Evolutionary conservation across 305 asterid genomes (phyloP).

Genomic region (Fraxinus platypoda): DNA sequence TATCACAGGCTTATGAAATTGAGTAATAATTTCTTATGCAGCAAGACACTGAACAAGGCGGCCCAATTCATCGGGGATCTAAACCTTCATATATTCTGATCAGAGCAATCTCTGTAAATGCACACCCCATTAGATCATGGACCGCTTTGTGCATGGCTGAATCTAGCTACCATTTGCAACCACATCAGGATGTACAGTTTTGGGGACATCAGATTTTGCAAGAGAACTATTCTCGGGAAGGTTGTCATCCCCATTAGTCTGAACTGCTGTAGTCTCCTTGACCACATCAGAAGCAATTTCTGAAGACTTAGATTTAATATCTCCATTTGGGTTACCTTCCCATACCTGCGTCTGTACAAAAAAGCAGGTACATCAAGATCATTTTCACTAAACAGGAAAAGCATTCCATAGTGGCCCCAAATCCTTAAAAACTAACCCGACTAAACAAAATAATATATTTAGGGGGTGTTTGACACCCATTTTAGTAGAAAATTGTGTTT

Average conservation of each 20-base stretch:
- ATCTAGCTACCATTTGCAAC: conserved; percentile 25
- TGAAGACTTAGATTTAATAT: conserved; percentile 7
- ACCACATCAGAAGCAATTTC: conserved; percentile 11
- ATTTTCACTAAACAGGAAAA: not conserved
- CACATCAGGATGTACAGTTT: conserved; percentile 7
- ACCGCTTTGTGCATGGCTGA: conserved; percentile 15
- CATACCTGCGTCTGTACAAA: conserved; percentile 10
- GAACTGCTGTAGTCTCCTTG: conserved; percentile 9
- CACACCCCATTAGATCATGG: conserved; percentile 8
- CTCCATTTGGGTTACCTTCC: conserved; percentile 18
- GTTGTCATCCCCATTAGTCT: conserved; percentile 6
- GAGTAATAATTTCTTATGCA: not conserved
- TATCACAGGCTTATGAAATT: not conserved
- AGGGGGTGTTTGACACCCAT: too few species aligned
- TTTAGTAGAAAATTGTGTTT: too few species aligned
- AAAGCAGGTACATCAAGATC: not conserved
- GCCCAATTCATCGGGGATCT: not conserved
- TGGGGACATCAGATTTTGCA: not conserved
- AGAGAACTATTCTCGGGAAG: conserved; percentile 13
- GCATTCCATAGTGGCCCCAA: not conserved
- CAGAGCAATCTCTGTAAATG: not conserved
- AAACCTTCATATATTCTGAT: not conserved
- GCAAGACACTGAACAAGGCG: not conserved
- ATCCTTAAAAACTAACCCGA: not conserved
- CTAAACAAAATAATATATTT: not conserved